These are phyloP conservation scores for Solanum tacnaense DNA, from an alignment of 257 asterid species.

Conservation along the genomic window DNA sequence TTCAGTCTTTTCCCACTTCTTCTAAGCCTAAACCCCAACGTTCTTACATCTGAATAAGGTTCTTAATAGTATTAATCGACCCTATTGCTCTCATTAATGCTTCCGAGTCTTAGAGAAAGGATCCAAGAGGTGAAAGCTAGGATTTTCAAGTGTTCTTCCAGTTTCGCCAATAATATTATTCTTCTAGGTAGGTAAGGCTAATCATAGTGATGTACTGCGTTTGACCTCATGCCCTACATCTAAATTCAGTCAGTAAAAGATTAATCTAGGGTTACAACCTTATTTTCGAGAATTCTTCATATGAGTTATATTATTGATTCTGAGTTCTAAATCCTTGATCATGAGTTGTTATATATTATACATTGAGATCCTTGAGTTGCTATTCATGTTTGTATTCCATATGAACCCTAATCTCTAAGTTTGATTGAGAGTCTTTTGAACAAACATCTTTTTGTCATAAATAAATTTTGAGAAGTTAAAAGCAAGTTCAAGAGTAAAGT, in stretches of 20 bases:
- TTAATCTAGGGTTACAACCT: background rate
- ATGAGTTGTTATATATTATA: background rate
- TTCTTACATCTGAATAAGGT: background rate
- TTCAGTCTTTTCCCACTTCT: background rate
- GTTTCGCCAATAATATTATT: too few species aligned
- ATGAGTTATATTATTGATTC: background rate
- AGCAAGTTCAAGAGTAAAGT: background rate
- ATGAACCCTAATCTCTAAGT: background rate
- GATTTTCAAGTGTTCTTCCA: background rate
- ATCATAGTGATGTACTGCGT: background rate
- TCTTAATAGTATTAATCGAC: background rate
- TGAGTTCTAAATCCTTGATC: background rate
- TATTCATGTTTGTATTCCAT: background rate
- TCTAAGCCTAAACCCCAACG: too few species aligned
- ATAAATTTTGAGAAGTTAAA: background rate
- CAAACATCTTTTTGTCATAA: background rate
- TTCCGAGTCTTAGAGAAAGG: background rate
- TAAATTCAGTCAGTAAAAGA: background rate
- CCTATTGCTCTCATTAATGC: background rate
- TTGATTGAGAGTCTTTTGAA: background rate
- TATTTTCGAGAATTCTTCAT: background rate
- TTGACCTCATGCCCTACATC: background rate
- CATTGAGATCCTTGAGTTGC: background rate
- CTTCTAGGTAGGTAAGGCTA: background rate
- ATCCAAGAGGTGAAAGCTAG: too few species aligned